Percentiles rank a stretch among this genome's conserved stretches.
These are phyloP conservation scores for Mangifera indica DNA, from an alignment of 345 rosid species.

Conservation along the genomic window DNA sequence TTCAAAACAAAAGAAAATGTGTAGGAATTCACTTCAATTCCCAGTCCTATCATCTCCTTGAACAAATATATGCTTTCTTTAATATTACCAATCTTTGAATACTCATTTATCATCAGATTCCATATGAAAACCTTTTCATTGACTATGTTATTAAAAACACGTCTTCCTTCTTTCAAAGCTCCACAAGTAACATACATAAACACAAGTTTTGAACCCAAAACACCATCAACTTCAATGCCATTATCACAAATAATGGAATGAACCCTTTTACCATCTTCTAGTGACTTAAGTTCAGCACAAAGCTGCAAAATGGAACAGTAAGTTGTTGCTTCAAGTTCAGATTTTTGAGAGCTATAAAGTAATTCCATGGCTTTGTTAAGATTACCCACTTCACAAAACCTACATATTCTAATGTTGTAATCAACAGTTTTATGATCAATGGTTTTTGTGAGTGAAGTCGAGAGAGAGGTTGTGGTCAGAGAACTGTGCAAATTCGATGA, in stretches of 20 bases:
- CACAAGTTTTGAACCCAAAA: constrained; percentile 61
- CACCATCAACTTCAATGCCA: constrained; percentile 39
- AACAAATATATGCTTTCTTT: constrained; percentile 44
- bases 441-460: constrained; percentile 20
- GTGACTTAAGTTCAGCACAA: constrained; percentile 53
- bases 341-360: constrained; percentile 34
- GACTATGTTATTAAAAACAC: constrained; percentile 40
- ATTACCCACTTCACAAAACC: constrained; percentile 44
- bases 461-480: constrained; percentile 21
- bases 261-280: constrained; percentile 44
- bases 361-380: constrained; percentile 43
- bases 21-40: constrained; percentile 44
- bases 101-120: constrained; percentile 58
- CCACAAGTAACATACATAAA: constrained; percentile 71
- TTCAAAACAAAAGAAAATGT: constrained; percentile 60
- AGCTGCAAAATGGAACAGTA: constrained; percentile 56
- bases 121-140: constrained; percentile 62
- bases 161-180: constrained; percentile 48
- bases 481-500: constrained; percentile 20
- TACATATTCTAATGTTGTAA: constrained; percentile 33
- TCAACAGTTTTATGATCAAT: constrained; percentile 18
- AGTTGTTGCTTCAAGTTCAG: constrained; percentile 40
- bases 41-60: constrained; percentile 45
- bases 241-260: constrained; percentile 44
- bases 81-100: constrained; percentile 49